Evolutionary conservation across 2,329 filamentous ascomycete species (phyloP).

Genomic region (Chaetomium sp.): DNA sequence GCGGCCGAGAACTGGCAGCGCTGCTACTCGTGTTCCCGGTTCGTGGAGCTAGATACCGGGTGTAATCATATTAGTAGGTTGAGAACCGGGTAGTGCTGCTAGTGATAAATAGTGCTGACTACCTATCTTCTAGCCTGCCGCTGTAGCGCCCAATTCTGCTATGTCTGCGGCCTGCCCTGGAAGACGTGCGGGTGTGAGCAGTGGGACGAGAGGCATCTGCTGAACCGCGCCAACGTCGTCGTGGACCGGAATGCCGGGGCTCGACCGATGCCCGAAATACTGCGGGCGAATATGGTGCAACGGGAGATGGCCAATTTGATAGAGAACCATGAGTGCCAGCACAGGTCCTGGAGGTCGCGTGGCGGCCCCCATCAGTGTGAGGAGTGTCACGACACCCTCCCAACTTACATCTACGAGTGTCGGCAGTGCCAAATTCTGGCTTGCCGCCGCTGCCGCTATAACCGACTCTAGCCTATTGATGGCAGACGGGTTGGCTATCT

Average conservation of each 20-base stretch:
- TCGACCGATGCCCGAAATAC: not conserved
- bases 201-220: slow-evolving; percentile 45
- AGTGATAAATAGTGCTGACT: not conserved
- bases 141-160: slow-evolving; percentile 54
- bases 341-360: slow-evolving; percentile 42
- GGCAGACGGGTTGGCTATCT: not conserved
- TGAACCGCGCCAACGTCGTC: slow-evolving; percentile 40
- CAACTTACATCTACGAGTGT: slow-evolving; percentile 51
- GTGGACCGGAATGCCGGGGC: slow-evolving; percentile 35
- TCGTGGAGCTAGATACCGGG: slow-evolving; percentile 54
- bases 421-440: slow-evolving; percentile 47
- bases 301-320: slow-evolving; percentile 35
- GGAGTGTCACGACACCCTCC: slow-evolving; percentile 47
- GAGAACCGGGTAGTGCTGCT: not conserved
- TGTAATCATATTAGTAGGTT: slow-evolving; percentile 62
- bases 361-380: slow-evolving; percentile 45
- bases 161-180: slow-evolving; percentile 49
- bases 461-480: slow-evolving; percentile 39
- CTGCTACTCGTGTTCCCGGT: slow-evolving; percentile 48
- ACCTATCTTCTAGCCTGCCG: slow-evolving; percentile 44
- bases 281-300: slow-evolving; percentile 30
- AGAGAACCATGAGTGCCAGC: slow-evolving; percentile 46
- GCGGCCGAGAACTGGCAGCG: slow-evolving; percentile 52
- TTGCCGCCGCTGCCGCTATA: slow-evolving; percentile 51
- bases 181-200: slow-evolving; percentile 44